These are phyloP conservation scores for Myotisia sp. DNA, from an alignment of 2,329 filamentous ascomycete genomes.

Conservation along the genomic window DNA sequence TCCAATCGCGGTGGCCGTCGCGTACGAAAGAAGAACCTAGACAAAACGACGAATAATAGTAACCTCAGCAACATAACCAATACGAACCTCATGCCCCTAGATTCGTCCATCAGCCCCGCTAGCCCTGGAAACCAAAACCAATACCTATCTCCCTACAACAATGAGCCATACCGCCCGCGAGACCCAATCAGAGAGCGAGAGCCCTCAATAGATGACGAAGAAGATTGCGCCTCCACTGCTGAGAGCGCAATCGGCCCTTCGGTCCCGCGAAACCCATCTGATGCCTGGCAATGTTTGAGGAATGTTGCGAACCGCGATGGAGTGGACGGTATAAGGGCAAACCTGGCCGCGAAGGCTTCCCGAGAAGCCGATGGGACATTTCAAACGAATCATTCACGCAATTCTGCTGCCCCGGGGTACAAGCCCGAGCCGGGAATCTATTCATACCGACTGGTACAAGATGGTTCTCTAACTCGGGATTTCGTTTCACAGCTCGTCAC, in stretches of 20 bases:
- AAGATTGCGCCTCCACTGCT: slow-evolving; percentile 25
- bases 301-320: slow-evolving; percentile 29
- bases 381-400: slow-evolving; percentile 1
- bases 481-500: slow-evolving; percentile 40
- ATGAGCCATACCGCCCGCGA: not conserved
- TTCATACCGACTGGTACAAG: slow-evolving; percentile 31
- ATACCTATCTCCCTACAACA: slow-evolving; percentile 1
- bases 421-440: slow-evolving; percentile 23
- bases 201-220: slow-evolving; percentile 19
- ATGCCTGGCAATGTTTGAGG: slow-evolving; percentile 36
- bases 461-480: slow-evolving; percentile 33
- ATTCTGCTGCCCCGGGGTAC: not conserved
- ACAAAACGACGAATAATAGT: too few species aligned
- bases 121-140: not conserved
- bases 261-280: slow-evolving; percentile 34
- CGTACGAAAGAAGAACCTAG: slow-evolving; percentile 39
- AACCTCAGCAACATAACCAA: not conserved
- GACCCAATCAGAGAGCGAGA: slow-evolving; percentile 3
- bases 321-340: slow-evolving; percentile 15
- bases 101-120: slow-evolving; percentile 1
- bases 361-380: slow-evolving; percentile 5
- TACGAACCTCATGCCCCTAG: not conserved
- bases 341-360: slow-evolving; percentile 15
- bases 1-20: slow-evolving; percentile 46
- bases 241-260: slow-evolving; percentile 26